Percentiles rank a stretch among this genome's conserved stretches.
Evolutionary conservation across 441 rosid genomes (phyloP).

Genomic region (Syzygium malaccense): DNA sequence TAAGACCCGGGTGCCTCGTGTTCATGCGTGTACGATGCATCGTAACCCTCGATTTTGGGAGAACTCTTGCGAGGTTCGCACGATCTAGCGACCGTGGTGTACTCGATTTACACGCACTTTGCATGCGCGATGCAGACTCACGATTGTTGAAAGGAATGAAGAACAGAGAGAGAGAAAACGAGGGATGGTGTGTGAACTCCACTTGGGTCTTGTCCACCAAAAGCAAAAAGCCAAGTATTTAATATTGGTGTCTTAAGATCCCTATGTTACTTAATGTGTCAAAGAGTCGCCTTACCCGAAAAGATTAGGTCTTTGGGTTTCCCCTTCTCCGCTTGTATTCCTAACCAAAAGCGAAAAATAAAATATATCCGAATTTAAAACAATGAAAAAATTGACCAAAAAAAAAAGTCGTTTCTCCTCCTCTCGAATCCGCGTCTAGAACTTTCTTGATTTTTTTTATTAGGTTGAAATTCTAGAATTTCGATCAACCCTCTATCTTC

Average conservation of each 20-base stretch:
- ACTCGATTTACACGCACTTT: rapidly evolving
- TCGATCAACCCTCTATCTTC: not conserved
- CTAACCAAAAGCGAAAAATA: not conserved
- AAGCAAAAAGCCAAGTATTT: not conserved
- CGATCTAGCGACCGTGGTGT: rapidly evolving
- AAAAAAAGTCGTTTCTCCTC: not conserved
- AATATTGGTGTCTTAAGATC: not conserved
- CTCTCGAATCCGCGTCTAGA: not conserved
- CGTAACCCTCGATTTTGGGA: not conserved
- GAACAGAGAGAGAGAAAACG: not conserved
- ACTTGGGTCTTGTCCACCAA: not conserved
- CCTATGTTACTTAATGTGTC: not conserved
- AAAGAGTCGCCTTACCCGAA: not conserved
- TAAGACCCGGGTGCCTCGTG: not conserved
- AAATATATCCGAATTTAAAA: not conserved
- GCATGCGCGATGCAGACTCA: not conserved
- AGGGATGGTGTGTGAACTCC: not conserved
- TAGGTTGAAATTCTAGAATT: not conserved
- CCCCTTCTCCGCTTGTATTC: not conserved
- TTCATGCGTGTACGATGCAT: not conserved
- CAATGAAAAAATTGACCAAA: not conserved
- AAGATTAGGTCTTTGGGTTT: not conserved
- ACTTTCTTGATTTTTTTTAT: not conserved
- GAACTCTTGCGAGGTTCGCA: not conserved
- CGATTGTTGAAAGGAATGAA: not conserved